phyloP scores from a whole-genome alignment of 345 rosid genomes.

The Euphorbia tirucalli region DNA sequence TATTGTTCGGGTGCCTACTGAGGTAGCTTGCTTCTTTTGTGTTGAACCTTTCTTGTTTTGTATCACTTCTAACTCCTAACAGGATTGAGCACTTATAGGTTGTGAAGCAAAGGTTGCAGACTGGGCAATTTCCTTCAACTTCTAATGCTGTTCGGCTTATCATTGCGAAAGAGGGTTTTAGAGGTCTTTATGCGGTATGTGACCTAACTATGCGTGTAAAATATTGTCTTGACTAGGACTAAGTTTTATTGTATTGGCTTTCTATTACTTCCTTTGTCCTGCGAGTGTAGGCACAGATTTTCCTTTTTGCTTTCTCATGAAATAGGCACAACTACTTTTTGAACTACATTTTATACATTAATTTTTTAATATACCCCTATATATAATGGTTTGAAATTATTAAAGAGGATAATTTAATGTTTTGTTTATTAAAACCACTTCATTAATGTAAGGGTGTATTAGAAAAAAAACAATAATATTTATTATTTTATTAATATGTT shows the following conservation, averaged over 20 bases:
- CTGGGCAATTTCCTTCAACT: constrained; percentile 82
- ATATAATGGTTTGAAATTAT: too few relatives aligned
- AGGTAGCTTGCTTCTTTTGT: constrained; percentile 40
- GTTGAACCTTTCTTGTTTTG: constrained; percentile 6
- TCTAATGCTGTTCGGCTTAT: constrained; percentile 75
- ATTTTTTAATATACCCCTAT: too few relatives aligned
- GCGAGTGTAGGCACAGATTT: too few relatives aligned
- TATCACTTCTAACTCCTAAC: neutral
- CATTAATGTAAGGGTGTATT: too few relatives aligned
- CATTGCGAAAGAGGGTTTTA: constrained; percentile 72
- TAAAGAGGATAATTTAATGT: too few relatives aligned
- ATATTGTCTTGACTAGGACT: neutral
- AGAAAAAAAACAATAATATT: too few relatives aligned
- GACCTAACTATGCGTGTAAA: neutral
- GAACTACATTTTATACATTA: too few relatives aligned
- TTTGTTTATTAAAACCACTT: too few relatives aligned
- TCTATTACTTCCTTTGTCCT: too few relatives aligned
- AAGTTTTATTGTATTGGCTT: neutral
- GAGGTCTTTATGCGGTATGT: constrained; percentile 90
- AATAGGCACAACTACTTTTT: too few relatives aligned
- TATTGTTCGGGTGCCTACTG: constrained; percentile 86
- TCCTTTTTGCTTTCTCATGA: too few relatives aligned
- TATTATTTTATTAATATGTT: too few relatives aligned
- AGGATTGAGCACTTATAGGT: constrained; percentile 43
- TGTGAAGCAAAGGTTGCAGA: constrained; percentile 93